Percentiles rank a stretch among this genome's conserved stretches.
These are phyloP conservation scores for Hypoxylon sp. DNA, from an alignment of 2,329 filamentous ascomycete genomes.

Conservation along the genomic window DNA sequence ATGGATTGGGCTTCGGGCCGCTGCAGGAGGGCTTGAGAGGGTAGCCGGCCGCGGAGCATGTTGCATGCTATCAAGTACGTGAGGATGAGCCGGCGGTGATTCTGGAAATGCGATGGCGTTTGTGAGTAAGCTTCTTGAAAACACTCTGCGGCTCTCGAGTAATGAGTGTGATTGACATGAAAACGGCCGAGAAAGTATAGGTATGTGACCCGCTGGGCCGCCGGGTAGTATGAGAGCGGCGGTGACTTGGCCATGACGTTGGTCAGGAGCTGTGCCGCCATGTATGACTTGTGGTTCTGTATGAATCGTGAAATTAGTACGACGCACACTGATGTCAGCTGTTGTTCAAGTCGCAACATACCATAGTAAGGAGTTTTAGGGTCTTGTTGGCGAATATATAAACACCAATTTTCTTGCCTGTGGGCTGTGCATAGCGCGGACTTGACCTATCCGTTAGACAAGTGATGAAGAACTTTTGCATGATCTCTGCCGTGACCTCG, in stretches of 20 bases:
- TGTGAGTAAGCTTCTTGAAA: constrained; percentile 85
- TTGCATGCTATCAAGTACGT: constrained; percentile 87
- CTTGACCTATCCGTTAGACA: constrained; percentile 85
- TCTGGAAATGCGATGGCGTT: constrained; percentile 68
- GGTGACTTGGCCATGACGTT: constrained; percentile 88
- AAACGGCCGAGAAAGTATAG: constrained; percentile 95
- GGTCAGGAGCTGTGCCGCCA: constrained; percentile 88
- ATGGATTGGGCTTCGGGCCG: constrained; percentile 77
- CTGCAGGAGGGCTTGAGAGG: constrained; percentile 72
- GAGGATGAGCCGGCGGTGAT: constrained; percentile 82
- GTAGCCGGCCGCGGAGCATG: constrained; percentile 86
- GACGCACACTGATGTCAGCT: background rate
- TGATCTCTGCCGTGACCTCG: constrained; percentile 87
- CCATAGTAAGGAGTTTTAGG: constrained; percentile 86
- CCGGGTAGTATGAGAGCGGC: constrained; percentile 83
- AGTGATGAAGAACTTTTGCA: constrained; percentile 90
- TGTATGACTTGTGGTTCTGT: constrained; percentile 82
- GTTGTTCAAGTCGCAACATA: constrained; percentile 53
- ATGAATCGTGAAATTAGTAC: constrained; percentile 25
- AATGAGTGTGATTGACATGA: constrained; percentile 86
- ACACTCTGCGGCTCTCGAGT: constrained; percentile 78
- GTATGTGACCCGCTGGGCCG: constrained; percentile 88
- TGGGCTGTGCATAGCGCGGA: constrained; percentile 73
- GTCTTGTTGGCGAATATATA: constrained; percentile 94
- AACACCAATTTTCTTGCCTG: constrained; percentile 87